Evolutionary conservation across 164 flowering plant species (phyloP), one percentile per base, ranked within the genome.

Genomic region (Magnolia kwangsiensis): DNA sequence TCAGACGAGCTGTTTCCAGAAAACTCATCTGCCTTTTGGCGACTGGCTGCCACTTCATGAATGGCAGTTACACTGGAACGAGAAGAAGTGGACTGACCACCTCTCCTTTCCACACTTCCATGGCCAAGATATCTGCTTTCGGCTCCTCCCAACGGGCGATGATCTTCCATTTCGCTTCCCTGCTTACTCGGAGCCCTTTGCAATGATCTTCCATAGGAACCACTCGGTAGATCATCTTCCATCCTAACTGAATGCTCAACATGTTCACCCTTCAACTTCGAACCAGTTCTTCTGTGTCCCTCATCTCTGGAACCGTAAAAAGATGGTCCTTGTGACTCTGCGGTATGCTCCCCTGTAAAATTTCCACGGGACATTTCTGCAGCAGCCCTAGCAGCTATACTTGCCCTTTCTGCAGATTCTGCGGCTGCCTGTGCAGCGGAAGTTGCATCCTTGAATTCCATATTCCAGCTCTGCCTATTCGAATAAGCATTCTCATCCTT

Each of bases 371-470:
- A 81, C 76, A 91, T 90, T 77, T 96, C 91, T 24, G 92, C 98
- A 81, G 99, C 99, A 72, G 98, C 98, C 83, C 95, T 86, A 63
- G 98, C 98, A 84, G 99, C 99, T 75, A 91, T 82, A 80, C 97
- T 94, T 74, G 98, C 99, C 70, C 82, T 81, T 83, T 94, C 99
- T 51, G 99, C 99, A 76, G 98, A 87, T 86, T 92, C 99, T 31
- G 99, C 99, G 79, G 99, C 99, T 72, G 97, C 98, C 76, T 89
- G 94, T 67, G 98, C 99, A 73, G 98, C 99, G 80, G 92, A 81
- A 3, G 94, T 83, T 74, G 97, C 99, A 88, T 96, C 98, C 85
- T 90, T 93, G 75, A 94, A 96, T 70, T 88, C 91, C 95, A 90
- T 90, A 73, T 79, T 83, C 94, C 96, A 89, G 50, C 81, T 75